A percentile compares a stretch with the other conserved stretches of the same genome.
These are phyloP conservation scores for Primulina eburnea DNA, from an alignment of 257 asterid species.

Conservation along the genomic window DNA sequence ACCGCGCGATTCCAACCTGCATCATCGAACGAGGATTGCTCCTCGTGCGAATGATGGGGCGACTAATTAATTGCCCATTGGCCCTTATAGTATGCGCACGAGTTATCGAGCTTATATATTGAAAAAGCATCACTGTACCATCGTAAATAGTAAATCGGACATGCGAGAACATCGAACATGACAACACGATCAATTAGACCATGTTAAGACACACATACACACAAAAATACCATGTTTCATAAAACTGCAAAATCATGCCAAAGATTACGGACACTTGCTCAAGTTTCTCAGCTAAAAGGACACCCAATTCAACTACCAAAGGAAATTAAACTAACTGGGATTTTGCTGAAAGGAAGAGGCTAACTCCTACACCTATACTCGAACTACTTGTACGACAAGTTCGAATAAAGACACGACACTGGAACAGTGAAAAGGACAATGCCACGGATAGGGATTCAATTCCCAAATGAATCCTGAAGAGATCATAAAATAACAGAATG, in stretches of 20 bases:
- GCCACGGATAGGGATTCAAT: neutral
- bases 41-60: too few species aligned
- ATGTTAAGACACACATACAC: too few species aligned
- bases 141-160: neutral
- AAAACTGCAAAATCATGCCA: neutral
- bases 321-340: neutral
- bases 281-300: neutral
- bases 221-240: neutral
- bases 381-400: neutral
- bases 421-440: neutral
- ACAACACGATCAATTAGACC: neutral
- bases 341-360: neutral
- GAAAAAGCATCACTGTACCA: too few species aligned
- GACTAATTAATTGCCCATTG: too few species aligned
- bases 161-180: neutral
- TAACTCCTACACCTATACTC: neutral
- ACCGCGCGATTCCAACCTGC: too few species aligned
- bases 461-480: neutral
- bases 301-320: neutral
- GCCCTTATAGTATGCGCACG: too few species aligned
- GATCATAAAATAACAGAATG: neutral
- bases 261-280: neutral
- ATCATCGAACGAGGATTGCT: too few species aligned
- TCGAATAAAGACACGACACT: neutral
- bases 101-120: neutral